These are phyloP conservation scores for Pisolithus sp. DNA, from an alignment of 768 basidiomycete genomes.

Conservation along the genomic window DNA sequence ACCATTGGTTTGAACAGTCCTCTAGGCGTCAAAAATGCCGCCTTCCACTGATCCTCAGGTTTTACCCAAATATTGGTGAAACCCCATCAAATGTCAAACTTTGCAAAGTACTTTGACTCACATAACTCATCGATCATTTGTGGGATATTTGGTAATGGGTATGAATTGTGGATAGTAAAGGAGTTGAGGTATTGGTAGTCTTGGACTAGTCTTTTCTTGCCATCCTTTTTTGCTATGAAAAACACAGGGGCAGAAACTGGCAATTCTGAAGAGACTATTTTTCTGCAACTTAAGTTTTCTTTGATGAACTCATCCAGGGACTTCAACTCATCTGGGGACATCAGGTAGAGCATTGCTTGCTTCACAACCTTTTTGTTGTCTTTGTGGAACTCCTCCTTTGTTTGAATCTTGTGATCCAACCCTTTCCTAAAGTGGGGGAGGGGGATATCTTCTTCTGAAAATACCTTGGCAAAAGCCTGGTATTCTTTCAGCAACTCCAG, in stretches of 20 bases:
- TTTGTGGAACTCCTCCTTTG: too few relatives aligned
- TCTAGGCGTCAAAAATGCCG: not conserved
- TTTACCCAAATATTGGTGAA: not conserved
- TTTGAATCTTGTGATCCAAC: too few relatives aligned
- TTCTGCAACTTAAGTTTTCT: not conserved
- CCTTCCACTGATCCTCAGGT: not conserved
- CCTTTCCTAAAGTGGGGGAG: too few relatives aligned
- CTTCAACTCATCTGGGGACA: too few relatives aligned
- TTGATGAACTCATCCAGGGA: slow-evolving; percentile 2
- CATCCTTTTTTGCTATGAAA: not conserved
- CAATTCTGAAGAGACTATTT: slow-evolving; percentile 13
- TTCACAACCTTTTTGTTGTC: too few relatives aligned
- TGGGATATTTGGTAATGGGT: not conserved
- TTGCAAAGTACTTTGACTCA: not conserved
- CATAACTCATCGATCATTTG: not conserved
- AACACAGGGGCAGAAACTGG: slow-evolving; percentile 14
- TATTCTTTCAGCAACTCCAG: too few relatives aligned
- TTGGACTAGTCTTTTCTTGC: not conserved
- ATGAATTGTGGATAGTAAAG: not conserved
- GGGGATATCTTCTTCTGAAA: too few relatives aligned
- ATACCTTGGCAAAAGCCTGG: too few relatives aligned
- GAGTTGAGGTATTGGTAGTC: not conserved
- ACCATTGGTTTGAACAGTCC: not conserved
- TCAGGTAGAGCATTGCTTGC: too few relatives aligned
- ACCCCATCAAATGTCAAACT: not conserved